Evolutionary conservation across 306 rosid genomes (phyloP).

Genomic region (Inga oerstediana): DNA sequence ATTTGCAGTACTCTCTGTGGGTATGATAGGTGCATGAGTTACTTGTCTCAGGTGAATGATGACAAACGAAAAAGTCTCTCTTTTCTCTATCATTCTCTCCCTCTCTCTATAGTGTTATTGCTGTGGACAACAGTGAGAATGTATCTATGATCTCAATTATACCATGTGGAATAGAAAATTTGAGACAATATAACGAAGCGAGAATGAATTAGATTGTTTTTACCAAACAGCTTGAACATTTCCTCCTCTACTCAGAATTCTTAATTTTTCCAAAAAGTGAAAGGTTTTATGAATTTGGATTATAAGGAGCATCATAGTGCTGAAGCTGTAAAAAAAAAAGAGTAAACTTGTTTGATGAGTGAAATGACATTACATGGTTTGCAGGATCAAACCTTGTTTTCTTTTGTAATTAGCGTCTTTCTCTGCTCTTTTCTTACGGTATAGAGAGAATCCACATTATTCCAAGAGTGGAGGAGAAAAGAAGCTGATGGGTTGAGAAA

Average conservation of each 20-base stretch:
- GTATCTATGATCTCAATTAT: too few species aligned
- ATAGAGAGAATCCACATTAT: background rate
- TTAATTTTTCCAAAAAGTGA: background rate
- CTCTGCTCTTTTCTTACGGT: background rate
- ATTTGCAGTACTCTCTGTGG: too few species aligned
- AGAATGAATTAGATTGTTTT: background rate
- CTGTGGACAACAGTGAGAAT: too few species aligned
- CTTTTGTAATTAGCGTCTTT: too few species aligned
- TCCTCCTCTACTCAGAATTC: too few species aligned
- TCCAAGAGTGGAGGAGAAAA: background rate
- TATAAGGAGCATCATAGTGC: background rate
- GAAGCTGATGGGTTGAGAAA: background rate
- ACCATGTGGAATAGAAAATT: too few species aligned
- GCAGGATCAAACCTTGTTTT: background rate
- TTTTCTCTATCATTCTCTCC: background rate
- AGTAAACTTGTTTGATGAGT: background rate
- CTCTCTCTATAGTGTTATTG: background rate
- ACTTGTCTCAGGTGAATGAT: too few species aligned
- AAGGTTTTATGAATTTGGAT: background rate
- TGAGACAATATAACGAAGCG: too few species aligned
- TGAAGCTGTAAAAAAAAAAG: background rate
- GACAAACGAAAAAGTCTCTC: too few species aligned
- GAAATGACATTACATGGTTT: background rate
- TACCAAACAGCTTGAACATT: background rate
- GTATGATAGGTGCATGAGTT: too few species aligned